Percentiles rank a stretch among this genome's conserved stretches.
Conservation (phyloP, 306 rosid genomes). For the Fragaria nilgerrensis region DNA sequence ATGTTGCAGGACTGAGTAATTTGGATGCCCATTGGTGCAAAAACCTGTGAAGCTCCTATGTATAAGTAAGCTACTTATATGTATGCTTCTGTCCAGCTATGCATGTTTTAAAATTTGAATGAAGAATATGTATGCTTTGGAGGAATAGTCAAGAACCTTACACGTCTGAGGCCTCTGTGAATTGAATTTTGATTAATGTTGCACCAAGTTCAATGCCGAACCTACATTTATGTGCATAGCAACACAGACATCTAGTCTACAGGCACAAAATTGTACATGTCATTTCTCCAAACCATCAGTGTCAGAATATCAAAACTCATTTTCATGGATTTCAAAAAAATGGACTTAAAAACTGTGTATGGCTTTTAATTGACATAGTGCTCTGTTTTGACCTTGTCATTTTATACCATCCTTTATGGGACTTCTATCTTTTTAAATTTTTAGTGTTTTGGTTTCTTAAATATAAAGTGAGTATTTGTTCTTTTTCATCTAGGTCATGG, state of each 20-base stretch:
- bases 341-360: background rate
- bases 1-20: slow-evolving; percentile 62
- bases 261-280: slow-evolving; percentile 3
- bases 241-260: background rate
- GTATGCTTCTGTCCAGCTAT: slow-evolving; percentile 33
- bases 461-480: background rate
- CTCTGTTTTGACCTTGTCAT: background rate
- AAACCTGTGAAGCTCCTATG: slow-evolving; percentile 64
- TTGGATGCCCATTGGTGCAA: slow-evolving; percentile 51
- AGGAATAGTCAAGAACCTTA: slow-evolving; percentile 2
- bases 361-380: background rate
- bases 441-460: background rate
- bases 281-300: slow-evolving; percentile 4
- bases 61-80: slow-evolving; percentile 55
- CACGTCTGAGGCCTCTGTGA: background rate
- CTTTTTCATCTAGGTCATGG: slow-evolving; percentile 66
- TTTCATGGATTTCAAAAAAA: background rate
- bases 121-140: slow-evolving; percentile 9
- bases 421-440: background rate
- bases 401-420: background rate
- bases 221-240: background rate
- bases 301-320: background rate
- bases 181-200: background rate
- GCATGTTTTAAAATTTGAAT: slow-evolving; percentile 25
- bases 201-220: background rate